Evolutionary conservation across 1,284 basidiomycete species (phyloP), one percentile per base, ranked within the genome.

Genomic region (Lentinula novae-zelandiae): DNA sequence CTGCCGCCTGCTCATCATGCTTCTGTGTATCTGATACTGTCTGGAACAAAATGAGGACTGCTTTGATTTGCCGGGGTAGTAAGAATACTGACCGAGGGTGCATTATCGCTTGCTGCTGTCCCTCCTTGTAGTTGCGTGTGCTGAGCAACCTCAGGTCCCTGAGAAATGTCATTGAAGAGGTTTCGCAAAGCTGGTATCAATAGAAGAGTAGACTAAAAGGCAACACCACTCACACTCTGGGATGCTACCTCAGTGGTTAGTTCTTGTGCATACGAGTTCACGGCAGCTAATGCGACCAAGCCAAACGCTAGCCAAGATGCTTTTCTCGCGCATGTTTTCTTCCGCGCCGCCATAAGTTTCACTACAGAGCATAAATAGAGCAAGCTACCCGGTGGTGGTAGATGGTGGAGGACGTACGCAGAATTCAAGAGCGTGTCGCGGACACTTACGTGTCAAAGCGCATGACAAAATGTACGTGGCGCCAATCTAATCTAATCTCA

Each of bases 291-390:
- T 53, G 78, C 80, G 64, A 84, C 71, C 61, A 86, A 73, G 53
- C 79, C 82, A 69, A 84, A 83, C 50, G 82, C 81, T 44, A 86
- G 70, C 82, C 83, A 86, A 44, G 76, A 83, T 60, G 83, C 84
- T 65, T 90, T 92, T 67, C 79, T 69, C 59, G 73, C 69, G 63
- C 68, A 87, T 53, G 70, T 64, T 65, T 72, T 72, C 63, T 51
- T 59, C 22, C 59, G 57, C 39, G 50, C 7, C 33, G 50, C 57
- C 58, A 59, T 64, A 34, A 53, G 27, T 40, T 48, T 60, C 22
- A 46, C 34, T 50, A 33, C 9, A 22, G 15, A 61, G 48, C 39
- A 57, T 49, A 42, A n/a, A 61, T 36, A 20, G 15, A 51, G n/a
- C 20, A 51, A 42, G 12, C 9, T 22, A 36, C 34, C 20, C 10